Evolutionary conservation across 2,329 filamentous ascomycete species (phyloP).

Genomic region (Calonectria pseudoreteaudii): DNA sequence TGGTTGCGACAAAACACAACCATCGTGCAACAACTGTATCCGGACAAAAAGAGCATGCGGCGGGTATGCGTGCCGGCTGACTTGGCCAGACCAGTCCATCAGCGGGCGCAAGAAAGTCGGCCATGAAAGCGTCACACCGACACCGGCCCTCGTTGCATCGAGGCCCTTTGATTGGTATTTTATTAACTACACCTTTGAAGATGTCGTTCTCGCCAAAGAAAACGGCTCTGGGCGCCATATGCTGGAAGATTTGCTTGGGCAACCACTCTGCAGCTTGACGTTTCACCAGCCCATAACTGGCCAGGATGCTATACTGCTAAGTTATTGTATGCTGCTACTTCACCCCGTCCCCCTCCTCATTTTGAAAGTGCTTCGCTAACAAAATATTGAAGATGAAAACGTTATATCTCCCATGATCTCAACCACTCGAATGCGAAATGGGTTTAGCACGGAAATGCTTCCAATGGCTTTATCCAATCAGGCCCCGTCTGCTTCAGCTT

Average conservation of each 20-base stretch:
- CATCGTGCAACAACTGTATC: not conserved
- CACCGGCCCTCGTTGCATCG: not conserved
- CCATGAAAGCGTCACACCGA: not conserved
- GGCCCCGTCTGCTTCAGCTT: not conserved
- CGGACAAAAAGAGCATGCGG: not conserved
- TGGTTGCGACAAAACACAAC: constrained; percentile 2
- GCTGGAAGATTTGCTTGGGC: not conserved
- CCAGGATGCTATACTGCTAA: constrained; percentile 18
- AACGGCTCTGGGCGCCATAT: not conserved
- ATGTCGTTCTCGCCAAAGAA: constrained; percentile 5
- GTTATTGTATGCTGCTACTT: not conserved
- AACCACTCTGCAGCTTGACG: not conserved
- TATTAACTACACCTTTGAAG: not conserved
- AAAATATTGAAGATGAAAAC: not conserved
- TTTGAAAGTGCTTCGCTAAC: not conserved
- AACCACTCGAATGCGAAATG: not conserved
- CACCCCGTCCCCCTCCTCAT: too few species aligned
- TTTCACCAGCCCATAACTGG: constrained; percentile 22
- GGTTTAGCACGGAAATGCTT: constrained; percentile 13
- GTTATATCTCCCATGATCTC: constrained; percentile 19
- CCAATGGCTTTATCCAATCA: not conserved
- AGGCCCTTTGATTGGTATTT: not conserved
- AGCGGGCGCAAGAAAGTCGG: not conserved
- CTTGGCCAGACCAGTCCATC: not conserved
- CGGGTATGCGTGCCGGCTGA: not conserved